These are phyloP conservation scores for Leptographium lundbergii DNA, from an alignment of 2,329 filamentous ascomycete species.

Conservation along the genomic window DNA sequence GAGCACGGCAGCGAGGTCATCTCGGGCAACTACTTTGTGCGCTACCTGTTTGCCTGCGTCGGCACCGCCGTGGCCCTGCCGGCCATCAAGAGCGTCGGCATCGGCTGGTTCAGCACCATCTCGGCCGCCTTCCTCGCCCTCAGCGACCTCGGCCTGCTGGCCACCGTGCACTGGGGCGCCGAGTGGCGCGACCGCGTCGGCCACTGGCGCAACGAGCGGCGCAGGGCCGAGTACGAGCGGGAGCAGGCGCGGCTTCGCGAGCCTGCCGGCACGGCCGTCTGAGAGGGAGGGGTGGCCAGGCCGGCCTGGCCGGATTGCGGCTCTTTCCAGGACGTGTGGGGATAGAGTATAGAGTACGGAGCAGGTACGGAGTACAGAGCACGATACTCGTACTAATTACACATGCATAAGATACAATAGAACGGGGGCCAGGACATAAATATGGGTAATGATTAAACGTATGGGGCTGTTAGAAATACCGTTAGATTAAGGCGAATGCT, in stretches of 20 bases:
- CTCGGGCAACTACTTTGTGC: slow-evolving; percentile 66
- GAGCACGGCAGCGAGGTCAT: slow-evolving; percentile 58
- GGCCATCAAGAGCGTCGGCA: slow-evolving; percentile 59
- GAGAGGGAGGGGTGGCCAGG: neutral
- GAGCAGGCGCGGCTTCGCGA: slow-evolving; percentile 3
- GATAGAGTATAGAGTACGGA: neutral
- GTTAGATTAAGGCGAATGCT: neutral
- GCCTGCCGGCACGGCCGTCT: neutral
- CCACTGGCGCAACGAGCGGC: slow-evolving; percentile 27
- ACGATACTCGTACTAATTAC: neutral
- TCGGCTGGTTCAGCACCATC: slow-evolving; percentile 72
- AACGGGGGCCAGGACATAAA: neutral
- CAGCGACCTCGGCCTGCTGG: slow-evolving; percentile 30
- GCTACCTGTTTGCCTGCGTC: slow-evolving; percentile 62
- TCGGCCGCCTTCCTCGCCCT: slow-evolving; percentile 42
- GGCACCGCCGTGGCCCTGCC: slow-evolving; percentile 63
- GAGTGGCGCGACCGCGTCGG: slow-evolving; percentile 43
- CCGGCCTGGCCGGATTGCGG: neutral
- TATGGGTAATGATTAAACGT: neutral
- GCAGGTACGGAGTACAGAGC: too few species aligned
- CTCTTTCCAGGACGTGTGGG: neutral
- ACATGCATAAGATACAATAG: neutral
- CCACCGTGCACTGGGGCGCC: slow-evolving; percentile 35
- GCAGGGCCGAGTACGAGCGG: slow-evolving; percentile 7
- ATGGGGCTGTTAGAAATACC: neutral